phyloP scores from a whole-genome alignment of 306 rosid species.

The Vigna angularis region DNA sequence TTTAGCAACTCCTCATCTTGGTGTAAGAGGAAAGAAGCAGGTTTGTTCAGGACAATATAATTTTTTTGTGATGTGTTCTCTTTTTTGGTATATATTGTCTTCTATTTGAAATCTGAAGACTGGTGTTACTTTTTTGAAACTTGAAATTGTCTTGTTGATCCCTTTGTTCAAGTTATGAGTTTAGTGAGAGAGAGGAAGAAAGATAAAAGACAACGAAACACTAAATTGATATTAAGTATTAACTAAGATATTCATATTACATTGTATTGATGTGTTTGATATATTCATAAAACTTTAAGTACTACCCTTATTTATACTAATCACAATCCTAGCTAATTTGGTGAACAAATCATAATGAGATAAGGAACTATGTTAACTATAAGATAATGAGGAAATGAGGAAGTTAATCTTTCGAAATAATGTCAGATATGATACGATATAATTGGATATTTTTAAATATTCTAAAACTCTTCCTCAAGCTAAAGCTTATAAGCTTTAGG shows the following conservation, averaged over 20 bases:
- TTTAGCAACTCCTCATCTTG: constrained; percentile 97
- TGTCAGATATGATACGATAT: neutral
- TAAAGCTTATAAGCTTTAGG: neutral
- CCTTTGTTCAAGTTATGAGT: neutral
- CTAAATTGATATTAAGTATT: neutral
- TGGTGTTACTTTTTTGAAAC: constrained; percentile 4
- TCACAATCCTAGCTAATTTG: neutral
- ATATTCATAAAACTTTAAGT: neutral
- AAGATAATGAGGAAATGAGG: neutral
- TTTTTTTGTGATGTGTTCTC: constrained; percentile 22
- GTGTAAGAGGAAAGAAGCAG: constrained; percentile 93
- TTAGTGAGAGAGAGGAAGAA: neutral
- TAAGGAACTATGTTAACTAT: neutral
- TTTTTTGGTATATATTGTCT: constrained; percentile 8
- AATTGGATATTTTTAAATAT: too few relatives aligned
- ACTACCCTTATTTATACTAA: neutral
- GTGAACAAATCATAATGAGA: neutral
- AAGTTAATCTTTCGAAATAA: neutral
- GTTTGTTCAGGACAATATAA: constrained; percentile 55
- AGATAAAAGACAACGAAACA: constrained; percentile 1
- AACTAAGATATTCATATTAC: neutral
- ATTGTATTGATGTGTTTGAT: neutral
- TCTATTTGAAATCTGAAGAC: constrained; percentile 2
- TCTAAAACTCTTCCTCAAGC: neutral
- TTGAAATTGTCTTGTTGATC: neutral